Evolutionary conservation across 768 basidiomycete genomes (phyloP).

Genomic region (Thelephora aurantiotincta): DNA sequence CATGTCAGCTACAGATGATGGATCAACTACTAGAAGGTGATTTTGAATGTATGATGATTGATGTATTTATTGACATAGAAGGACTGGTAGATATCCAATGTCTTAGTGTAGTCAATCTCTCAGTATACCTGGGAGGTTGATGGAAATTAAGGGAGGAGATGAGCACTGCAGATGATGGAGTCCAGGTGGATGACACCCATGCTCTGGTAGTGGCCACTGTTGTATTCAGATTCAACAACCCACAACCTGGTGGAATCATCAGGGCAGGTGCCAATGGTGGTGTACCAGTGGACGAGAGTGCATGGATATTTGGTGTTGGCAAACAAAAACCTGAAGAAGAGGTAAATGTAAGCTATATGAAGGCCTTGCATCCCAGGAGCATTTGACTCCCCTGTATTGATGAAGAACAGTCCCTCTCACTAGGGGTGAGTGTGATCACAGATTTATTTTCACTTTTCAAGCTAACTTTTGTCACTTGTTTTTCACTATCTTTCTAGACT

Average conservation of each 20-base stretch:
- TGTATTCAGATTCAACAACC: conserved; percentile 12
- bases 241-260: conserved; percentile 17
- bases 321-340: conserved; percentile 17
- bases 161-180: background rate
- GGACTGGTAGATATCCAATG: no score
- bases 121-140: no score
- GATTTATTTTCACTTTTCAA: no score
- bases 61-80: no score
- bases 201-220: background rate
- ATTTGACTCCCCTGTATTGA: conserved; percentile 13
- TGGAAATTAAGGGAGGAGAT: no score
- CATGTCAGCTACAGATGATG: no score
- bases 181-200: conserved; percentile 12
- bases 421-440: no score
- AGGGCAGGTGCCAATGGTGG: conserved; percentile 9
- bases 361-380: conserved; percentile 13
- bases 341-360: conserved; percentile 13
- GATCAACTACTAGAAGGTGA: no score
- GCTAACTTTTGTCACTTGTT: no score
- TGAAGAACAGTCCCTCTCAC: conserved; percentile 14
- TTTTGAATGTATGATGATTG: no score
- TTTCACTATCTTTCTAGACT: no score
- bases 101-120: no score
- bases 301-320: conserved; percentile 11
- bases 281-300: conserved; percentile 21